phyloP scores from a whole-genome alignment of 768 basidiomycete genomes.

The Lyophyllum semitale region DNA sequence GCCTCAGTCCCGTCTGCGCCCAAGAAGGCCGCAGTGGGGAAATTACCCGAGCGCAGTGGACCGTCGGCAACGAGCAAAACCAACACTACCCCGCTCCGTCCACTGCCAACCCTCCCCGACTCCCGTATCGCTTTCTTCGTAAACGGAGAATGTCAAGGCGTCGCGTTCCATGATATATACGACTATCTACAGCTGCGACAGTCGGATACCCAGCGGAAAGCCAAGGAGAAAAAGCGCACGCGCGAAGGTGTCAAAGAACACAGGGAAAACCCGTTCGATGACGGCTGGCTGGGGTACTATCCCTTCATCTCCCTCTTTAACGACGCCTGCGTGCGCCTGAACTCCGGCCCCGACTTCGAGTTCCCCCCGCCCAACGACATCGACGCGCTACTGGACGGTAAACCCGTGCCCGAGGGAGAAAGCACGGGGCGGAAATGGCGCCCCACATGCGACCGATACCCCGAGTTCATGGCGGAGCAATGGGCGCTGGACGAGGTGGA shows the following conservation, averaged over 20 bases:
- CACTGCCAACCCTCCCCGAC: constrained; percentile 66
- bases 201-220: constrained; percentile 60
- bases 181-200: constrained; percentile 84
- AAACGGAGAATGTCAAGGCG: constrained; percentile 83
- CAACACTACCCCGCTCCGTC: constrained; percentile 50
- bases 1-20: constrained; percentile 57
- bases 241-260: constrained; percentile 73
- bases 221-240: constrained; percentile 63
- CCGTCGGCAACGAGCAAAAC: constrained; percentile 37
- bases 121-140: constrained; percentile 89
- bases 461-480: constrained; percentile 84
- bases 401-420: constrained; percentile 21
- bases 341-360: constrained; percentile 87
- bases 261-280: constrained; percentile 86
- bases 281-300: constrained; percentile 94
- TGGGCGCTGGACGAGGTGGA: constrained; percentile 75
- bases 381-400: constrained; percentile 56
- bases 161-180: constrained; percentile 86
- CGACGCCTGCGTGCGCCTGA: constrained; percentile 79
- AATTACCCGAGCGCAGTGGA: constrained; percentile 62
- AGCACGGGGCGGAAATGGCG: constrained; percentile 59
- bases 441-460: constrained; percentile 82
- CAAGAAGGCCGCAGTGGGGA: constrained; percentile 71
- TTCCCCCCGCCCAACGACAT: constrained; percentile 80
- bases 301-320: constrained; percentile 94